phyloP scores from a whole-genome alignment of 768 basidiomycete species.

The Cytidiella melzeri region DNA sequence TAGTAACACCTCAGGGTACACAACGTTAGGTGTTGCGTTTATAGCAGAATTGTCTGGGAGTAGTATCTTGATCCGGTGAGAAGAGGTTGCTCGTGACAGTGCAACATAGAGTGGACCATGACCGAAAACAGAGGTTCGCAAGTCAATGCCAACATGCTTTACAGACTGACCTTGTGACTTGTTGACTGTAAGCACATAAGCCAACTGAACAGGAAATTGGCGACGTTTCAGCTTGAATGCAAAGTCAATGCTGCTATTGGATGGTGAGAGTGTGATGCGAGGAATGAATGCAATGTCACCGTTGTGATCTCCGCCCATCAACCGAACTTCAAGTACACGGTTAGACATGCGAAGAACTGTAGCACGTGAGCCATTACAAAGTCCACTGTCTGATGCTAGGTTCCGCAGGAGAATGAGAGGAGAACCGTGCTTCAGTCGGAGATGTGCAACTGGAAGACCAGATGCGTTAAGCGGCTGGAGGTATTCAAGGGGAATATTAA shows the following conservation, averaged over 20 bases:
- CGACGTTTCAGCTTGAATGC: conserved; percentile 26
- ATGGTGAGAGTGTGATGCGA: conserved; percentile 29
- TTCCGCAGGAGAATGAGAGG: conserved; percentile 41
- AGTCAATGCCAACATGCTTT: conserved; percentile 34
- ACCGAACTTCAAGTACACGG: conserved; percentile 28
- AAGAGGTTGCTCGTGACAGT: conserved; percentile 30
- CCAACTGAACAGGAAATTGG: conserved; percentile 39
- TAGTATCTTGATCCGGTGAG: no score
- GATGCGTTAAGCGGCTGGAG: conserved; percentile 32
- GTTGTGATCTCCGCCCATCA: conserved; percentile 32
- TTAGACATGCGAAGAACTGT: conserved; percentile 20
- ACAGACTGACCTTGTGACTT: conserved; percentile 45
- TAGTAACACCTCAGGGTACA: no score
- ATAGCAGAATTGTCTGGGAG: no score
- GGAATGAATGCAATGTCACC: conserved; percentile 35
- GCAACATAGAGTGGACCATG: conserved; percentile 44
- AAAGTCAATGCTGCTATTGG: no score
- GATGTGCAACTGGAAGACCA: no score
- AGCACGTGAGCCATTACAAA: conserved; percentile 33
- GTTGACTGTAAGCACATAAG: conserved; percentile 45
- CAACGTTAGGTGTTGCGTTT: no score
- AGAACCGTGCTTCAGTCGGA: conserved; percentile 15
- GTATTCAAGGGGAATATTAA: conserved; percentile 31
- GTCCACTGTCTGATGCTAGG: conserved; percentile 27
- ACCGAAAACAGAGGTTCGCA: conserved; percentile 30